Conservation (phyloP, 257 asterid species). For the Lycium ferocissimum region DNA sequence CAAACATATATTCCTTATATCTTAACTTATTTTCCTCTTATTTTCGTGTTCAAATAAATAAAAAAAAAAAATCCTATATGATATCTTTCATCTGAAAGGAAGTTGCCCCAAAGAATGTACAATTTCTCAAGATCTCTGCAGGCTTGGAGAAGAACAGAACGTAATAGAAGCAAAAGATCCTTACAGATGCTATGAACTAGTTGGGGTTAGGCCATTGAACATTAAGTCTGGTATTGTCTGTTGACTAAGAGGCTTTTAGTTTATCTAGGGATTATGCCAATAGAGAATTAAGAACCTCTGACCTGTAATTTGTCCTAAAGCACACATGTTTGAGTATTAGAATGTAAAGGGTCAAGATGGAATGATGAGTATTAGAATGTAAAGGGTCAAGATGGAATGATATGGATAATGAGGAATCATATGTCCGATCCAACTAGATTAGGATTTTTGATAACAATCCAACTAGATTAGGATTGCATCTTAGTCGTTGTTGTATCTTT, state of each 20-base stretch:
- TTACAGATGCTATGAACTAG: not conserved
- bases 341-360: not conserved
- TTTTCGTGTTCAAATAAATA: no score
- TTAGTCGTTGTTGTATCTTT: not conserved
- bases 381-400: not conserved
- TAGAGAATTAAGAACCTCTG: no score
- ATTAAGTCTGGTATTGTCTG: not conserved
- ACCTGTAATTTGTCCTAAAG: not conserved
- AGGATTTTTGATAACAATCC: no score
- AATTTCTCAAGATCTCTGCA: not conserved
- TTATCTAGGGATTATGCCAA: not conserved
- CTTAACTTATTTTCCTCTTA: no score
- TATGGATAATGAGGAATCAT: not conserved
- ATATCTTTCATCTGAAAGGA: not conserved
- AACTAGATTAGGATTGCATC: not conserved
- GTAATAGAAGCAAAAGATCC: not conserved
- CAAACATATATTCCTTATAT: not conserved
- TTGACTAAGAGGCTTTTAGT: not conserved
- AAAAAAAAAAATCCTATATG: not conserved
- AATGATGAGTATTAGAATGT: not conserved
- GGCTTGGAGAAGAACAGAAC: not conserved
- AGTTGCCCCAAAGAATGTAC: not conserved
- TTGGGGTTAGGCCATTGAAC: not conserved
- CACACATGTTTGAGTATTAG: not conserved
- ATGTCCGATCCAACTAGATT: not conserved